Evolutionary conservation across 805 yeast species (phyloP).

Genomic region (Candida koratica): DNA sequence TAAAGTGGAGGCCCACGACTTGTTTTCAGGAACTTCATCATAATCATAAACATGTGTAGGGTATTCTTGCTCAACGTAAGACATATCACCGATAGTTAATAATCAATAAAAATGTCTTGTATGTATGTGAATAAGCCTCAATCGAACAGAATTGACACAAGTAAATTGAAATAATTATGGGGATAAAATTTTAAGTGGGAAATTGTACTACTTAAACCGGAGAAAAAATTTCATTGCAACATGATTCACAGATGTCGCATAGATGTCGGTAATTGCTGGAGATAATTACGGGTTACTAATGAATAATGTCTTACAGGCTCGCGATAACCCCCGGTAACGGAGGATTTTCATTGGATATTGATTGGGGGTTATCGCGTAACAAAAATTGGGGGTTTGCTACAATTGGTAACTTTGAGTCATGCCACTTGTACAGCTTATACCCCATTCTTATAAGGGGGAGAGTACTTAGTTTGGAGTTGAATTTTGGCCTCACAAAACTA

Average conservation of each 20-base stretch:
- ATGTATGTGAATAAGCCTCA: too few species aligned
- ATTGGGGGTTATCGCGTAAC: too few species aligned
- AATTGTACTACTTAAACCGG: conserved; percentile 1
- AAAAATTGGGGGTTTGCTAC: too few species aligned
- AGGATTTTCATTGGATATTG: conserved; percentile 9
- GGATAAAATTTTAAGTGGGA: conserved; percentile 4
- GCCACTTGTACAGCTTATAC: too few species aligned
- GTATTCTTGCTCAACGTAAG: conserved; percentile 39
- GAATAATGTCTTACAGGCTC: conserved; percentile 7
- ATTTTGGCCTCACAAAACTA: too few species aligned
- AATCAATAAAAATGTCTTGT: too few species aligned
- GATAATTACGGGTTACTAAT: conserved; percentile 5
- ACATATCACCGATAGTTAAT: too few species aligned
- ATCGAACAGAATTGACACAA: conserved; percentile 3
- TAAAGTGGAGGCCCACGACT: conserved; percentile 87
- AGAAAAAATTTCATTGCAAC: conserved; percentile 3
- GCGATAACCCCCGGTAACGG: conserved; percentile 16
- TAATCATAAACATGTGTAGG: conserved; percentile 51
- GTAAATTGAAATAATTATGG: conserved; percentile 5
- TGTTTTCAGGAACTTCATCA: conserved; percentile 73
- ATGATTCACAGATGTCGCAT: conserved; percentile 6
- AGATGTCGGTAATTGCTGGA: too few species aligned
- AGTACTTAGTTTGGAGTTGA: too few species aligned
- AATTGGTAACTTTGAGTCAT: too few species aligned
- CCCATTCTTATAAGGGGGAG: too few species aligned